Evolutionary conservation across 768 basidiomycete genomes (phyloP).

Genomic region (Krasilnikovozyma curviuscula): DNA sequence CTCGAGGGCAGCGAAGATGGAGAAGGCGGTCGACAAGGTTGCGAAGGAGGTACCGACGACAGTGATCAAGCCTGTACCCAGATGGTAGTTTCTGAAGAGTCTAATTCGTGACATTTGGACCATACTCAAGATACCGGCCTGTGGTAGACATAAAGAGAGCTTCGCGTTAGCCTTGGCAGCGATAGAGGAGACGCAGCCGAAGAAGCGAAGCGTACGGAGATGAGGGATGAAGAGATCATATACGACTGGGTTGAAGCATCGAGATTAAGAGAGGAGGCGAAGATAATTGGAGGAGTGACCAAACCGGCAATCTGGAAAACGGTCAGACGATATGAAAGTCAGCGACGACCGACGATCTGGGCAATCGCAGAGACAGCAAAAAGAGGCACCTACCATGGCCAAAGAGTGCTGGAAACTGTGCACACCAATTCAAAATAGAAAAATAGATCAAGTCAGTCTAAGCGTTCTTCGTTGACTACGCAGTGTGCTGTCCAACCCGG

Average conservation of each 20-base stretch:
- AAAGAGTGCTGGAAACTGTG: slow-evolving; percentile 35
- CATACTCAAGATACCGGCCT: slow-evolving; percentile 29
- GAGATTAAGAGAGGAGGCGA: slow-evolving; percentile 43
- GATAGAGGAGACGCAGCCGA: too few relatives aligned
- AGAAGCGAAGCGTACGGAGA: too few relatives aligned
- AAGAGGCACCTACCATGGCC: slow-evolving; percentile 58
- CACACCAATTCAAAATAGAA: too few relatives aligned
- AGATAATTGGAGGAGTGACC: slow-evolving; percentile 67
- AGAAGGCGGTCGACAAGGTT: slow-evolving; percentile 51
- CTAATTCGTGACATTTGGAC: slow-evolving; percentile 57
- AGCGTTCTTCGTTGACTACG: too few relatives aligned
- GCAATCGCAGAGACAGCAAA: not conserved
- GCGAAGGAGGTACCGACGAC: slow-evolving; percentile 69
- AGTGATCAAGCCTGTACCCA: slow-evolving; percentile 44
- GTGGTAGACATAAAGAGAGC: too few relatives aligned
- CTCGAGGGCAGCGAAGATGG: slow-evolving; percentile 37
- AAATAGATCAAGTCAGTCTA: too few relatives aligned
- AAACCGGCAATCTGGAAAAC: too few relatives aligned
- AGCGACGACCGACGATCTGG: not conserved
- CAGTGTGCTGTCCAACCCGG: too few relatives aligned
- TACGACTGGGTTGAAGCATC: slow-evolving; percentile 45
- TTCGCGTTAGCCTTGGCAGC: too few relatives aligned
- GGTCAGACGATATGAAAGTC: not conserved
- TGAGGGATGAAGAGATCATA: slow-evolving; percentile 62
- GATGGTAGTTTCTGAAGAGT: slow-evolving; percentile 42